These are phyloP conservation scores for Globisporangium mamillatum DNA, from an alignment of 352 stramenopile genomes.

Conservation along the genomic window DNA sequence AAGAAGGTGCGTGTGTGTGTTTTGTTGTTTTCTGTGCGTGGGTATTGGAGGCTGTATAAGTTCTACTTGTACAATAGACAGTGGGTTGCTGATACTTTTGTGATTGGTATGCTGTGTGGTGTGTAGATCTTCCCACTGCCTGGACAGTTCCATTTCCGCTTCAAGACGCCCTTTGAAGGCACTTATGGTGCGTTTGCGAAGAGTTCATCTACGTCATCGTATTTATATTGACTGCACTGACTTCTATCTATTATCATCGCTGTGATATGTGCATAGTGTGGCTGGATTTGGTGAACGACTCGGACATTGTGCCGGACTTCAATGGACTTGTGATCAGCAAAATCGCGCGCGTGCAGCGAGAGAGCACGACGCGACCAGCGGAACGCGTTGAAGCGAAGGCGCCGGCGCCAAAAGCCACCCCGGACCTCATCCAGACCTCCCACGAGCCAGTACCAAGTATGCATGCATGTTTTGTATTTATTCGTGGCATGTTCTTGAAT, in stretches of 20 bases:
- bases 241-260: neutral
- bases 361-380: slow-evolving; percentile 35
- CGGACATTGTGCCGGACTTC: slow-evolving; percentile 71
- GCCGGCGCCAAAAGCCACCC: slow-evolving; percentile 29
- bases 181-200: slow-evolving; percentile 57
- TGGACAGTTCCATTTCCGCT: slow-evolving; percentile 82
- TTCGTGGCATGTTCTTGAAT: neutral
- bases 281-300: slow-evolving; percentile 74
- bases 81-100: no score
- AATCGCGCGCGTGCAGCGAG: slow-evolving; percentile 64
- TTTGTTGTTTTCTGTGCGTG: neutral
- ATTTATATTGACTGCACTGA: neutral
- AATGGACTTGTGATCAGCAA: slow-evolving; percentile 81
- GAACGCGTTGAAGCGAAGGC: slow-evolving; percentile 37
- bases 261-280: slow-evolving; percentile 45
- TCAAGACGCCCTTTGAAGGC: slow-evolving; percentile 84
- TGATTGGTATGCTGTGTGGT: neutral
- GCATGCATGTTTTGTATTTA: slow-evolving; percentile 2
- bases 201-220: neutral
- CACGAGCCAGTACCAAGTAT: slow-evolving; percentile 7
- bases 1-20: slow-evolving; percentile 54
- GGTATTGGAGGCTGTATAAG: neutral
- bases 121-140: slow-evolving; percentile 68
- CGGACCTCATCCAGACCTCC: slow-evolving; percentile 78
- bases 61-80: no score